A percentile compares a stretch with the other conserved stretches of the same genome.
phyloP scores from a whole-genome alignment of 306 rosid genomes.

The Clitoria ternatea region DNA sequence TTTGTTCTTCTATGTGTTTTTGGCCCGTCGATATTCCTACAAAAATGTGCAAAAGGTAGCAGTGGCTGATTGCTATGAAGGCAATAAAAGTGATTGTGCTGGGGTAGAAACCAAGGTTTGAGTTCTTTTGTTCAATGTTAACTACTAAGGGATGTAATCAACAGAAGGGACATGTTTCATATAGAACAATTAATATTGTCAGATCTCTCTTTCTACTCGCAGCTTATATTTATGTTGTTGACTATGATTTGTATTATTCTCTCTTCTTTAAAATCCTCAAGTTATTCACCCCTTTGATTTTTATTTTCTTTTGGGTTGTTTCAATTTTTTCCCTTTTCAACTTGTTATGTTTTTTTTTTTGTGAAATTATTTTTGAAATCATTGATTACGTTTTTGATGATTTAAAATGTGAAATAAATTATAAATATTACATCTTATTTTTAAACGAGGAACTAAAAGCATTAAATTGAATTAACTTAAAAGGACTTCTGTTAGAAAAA shows the following conservation, averaged over 20 bases:
- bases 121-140: not conserved
- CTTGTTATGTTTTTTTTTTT: too few relatives aligned
- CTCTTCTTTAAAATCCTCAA: not conserved
- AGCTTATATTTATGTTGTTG: not conserved
- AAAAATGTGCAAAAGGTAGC: constrained; percentile 73
- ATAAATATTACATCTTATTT: too few relatives aligned
- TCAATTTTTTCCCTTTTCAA: too few relatives aligned
- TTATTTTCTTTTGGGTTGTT: not conserved
- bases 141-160: not conserved
- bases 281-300: not conserved
- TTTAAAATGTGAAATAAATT: too few relatives aligned
- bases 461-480: too few relatives aligned
- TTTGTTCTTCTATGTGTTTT: constrained; percentile 52
- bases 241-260: not conserved
- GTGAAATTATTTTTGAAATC: too few relatives aligned
- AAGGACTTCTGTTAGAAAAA: too few relatives aligned
- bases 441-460: too few relatives aligned
- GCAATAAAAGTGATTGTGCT: constrained; percentile 29
- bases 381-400: too few relatives aligned
- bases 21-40: constrained; percentile 78
- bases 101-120: constrained; percentile 40
- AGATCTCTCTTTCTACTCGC: not conserved
- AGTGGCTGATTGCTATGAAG: constrained; percentile 52
- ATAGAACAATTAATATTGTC: not conserved
- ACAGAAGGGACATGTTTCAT: not conserved